These are phyloP conservation scores for Hortaea werneckii DNA, from an alignment of 2,329 filamentous ascomycete genomes.

Conservation along the genomic window DNA sequence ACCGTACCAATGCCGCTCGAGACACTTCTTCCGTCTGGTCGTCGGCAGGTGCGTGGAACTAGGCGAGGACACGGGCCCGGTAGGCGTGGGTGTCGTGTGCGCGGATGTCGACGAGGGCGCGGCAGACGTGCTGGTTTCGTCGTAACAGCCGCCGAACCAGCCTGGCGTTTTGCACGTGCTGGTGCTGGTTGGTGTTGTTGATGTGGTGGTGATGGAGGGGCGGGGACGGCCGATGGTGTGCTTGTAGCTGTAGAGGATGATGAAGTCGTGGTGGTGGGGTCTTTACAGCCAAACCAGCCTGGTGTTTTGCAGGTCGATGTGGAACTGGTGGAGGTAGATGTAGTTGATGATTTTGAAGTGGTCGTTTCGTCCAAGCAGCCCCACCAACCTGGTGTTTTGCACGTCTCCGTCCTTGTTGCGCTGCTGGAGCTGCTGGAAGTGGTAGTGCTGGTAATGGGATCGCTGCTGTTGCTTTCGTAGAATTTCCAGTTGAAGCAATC, in stretches of 20 bases:
- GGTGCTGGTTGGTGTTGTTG: constrained; percentile 27
- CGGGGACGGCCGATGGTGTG: constrained; percentile 21
- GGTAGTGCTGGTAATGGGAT: constrained; percentile 47
- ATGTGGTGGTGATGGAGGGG: constrained; percentile 10
- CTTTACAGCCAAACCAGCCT: constrained; percentile 59
- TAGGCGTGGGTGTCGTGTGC: constrained; percentile 12
- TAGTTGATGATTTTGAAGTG: constrained; percentile 21
- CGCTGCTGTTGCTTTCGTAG: constrained; percentile 82
- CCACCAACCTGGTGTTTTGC: constrained; percentile 89
- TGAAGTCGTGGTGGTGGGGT: constrained; percentile 32
- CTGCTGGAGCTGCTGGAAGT: constrained; percentile 42
- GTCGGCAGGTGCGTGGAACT: constrained; percentile 9
- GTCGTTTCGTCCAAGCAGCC: constrained; percentile 54
- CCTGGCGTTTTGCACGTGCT: constrained; percentile 52
- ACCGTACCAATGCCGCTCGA: constrained; percentile 18
- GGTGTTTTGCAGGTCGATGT: constrained; percentile 49
- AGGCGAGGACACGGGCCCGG: neutral
- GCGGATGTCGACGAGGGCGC: constrained; percentile 10
- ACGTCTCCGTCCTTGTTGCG: constrained; percentile 66
- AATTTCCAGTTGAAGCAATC: constrained; percentile 94
- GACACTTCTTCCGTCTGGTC: constrained; percentile 11
- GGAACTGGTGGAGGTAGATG: constrained; percentile 27
- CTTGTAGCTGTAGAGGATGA: constrained; percentile 18
- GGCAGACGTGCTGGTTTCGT: constrained; percentile 31
- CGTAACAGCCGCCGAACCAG: constrained; percentile 55